Evolutionary conservation across 768 basidiomycete species (phyloP), one percentile per base, ranked within the genome.

Genomic region (Rubroboletus satanas): DNA sequence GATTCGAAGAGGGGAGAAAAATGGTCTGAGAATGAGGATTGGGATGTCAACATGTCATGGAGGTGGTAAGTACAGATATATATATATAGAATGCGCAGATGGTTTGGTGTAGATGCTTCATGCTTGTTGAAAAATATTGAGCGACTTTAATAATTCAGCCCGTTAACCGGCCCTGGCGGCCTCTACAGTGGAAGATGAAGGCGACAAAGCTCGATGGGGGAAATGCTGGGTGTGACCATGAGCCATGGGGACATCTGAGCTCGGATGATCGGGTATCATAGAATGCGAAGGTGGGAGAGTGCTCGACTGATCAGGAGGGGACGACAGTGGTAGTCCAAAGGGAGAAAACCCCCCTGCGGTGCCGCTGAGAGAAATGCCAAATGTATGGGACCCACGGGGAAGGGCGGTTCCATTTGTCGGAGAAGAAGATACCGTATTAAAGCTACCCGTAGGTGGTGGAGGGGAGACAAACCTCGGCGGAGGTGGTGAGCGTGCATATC

Each of bases 81-180:
- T 26, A 68, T 70, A 68, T 70, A 71, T 71, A 72, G 68, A 67
- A 71, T 72, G 69, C 70, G 69, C 69, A 71, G 71, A 71, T 71
- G 65, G 56, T 66, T 65, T 70, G 71, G 63, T 70, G 67, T 71
- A 71, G 71, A 71, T 71, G 69, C 65, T 73, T 72, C 71, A 66
- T 71, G 69, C 69, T 71, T 65, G 65, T 67, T 69, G 67, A 47
- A 64, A 65, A 70, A 71, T 71, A 71, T 69, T 67, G 67, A 72
- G 69, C 65, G 63, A 71, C 51, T 62, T 69, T 68, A 67, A 71
- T 72, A 72, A 70, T 66, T 67, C 65, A 67, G 54, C 69, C 69
- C 65, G 68, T 70, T 71, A 71, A 71, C 69, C 69, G 69, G 69
- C 69, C 71, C 69, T 71, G 63, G 69, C 55, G 71, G 71, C 69